Conservation (phyloP, 768 basidiomycete species). For the Tephrocybe sp. region DNA sequence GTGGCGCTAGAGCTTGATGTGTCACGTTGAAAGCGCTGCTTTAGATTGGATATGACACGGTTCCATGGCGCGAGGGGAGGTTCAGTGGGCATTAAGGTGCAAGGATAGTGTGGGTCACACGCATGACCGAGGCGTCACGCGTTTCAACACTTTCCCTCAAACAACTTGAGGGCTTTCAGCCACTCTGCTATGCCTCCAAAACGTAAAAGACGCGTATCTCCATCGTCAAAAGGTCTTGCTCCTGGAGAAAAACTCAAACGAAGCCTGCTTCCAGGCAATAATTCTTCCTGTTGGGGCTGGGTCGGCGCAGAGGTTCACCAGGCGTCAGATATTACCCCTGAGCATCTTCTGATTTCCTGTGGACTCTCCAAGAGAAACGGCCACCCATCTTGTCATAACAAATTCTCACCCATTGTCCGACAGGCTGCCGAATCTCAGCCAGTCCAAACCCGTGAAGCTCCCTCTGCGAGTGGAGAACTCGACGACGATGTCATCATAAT, state of each 20-base stretch:
- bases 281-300: conserved; percentile 74
- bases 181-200: conserved; percentile 49
- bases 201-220: conserved; percentile 54
- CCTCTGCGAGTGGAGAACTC: conserved; percentile 38
- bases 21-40: conserved; percentile 17
- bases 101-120: background rate
- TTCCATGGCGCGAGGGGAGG: conserved; percentile 7
- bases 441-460: conserved; percentile 10
- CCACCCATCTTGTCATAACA: conserved; percentile 59
- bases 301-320: conserved; percentile 64
- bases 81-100: conserved; percentile 2
- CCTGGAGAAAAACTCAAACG: conserved; percentile 67
- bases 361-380: conserved; percentile 57
- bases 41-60: conserved; percentile 20
- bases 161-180: background rate
- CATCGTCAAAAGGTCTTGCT: conserved; percentile 49
- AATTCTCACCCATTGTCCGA: conserved; percentile 35
- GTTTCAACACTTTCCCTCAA: conserved; percentile 2
- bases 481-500: conserved; percentile 68
- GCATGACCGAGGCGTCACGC: conserved; percentile 2
- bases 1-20: conserved; percentile 30
- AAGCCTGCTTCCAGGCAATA: conserved; percentile 44
- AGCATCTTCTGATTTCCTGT: conserved; percentile 68
- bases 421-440: conserved; percentile 8
- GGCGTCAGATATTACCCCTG: conserved; percentile 58